These are phyloP conservation scores for Aspergillus leporis DNA, from an alignment of 495 filamentous ascomycete genomes.

Conservation along the genomic window DNA sequence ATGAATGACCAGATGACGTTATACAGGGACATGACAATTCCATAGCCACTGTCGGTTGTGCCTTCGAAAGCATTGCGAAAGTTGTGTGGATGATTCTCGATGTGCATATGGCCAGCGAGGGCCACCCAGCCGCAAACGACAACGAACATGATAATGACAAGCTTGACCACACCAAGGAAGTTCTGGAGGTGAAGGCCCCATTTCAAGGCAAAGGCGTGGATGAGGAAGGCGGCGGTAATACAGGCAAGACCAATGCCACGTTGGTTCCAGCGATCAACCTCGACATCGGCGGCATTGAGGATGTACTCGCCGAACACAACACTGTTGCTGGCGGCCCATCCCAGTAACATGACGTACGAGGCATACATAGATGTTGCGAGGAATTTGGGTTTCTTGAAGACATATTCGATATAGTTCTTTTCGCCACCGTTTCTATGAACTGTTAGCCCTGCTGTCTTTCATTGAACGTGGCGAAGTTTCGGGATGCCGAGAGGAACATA, in stretches of 20 bases:
- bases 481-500: conserved; percentile 20
- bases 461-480: neutral
- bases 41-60: conserved; percentile 57
- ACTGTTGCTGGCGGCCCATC: conserved; percentile 61
- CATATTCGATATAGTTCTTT: conserved; percentile 71
- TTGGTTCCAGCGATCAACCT: conserved; percentile 66
- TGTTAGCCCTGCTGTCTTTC: conserved; percentile 5
- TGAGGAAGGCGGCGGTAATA: conserved; percentile 60
- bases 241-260: conserved; percentile 67
- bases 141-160: conserved; percentile 66
- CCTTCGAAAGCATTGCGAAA: conserved; percentile 66
- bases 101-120: conserved; percentile 46
- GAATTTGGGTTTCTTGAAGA: conserved; percentile 64
- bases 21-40: conserved; percentile 62
- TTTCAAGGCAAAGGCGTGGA: conserved; percentile 63
- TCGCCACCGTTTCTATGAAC: conserved; percentile 61
- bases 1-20: conserved; percentile 70
- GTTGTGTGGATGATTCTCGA: conserved; percentile 54
- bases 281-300: conserved; percentile 59
- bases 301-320: conserved; percentile 72
- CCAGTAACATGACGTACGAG: conserved; percentile 56
- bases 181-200: conserved; percentile 70
- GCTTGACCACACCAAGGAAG: conserved; percentile 65
- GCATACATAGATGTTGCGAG: conserved; percentile 64
- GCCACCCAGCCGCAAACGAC: conserved; percentile 66